phyloP scores from a whole-genome alignment of 352 stramenopile species.

The Globisporangium irregulare region DNA sequence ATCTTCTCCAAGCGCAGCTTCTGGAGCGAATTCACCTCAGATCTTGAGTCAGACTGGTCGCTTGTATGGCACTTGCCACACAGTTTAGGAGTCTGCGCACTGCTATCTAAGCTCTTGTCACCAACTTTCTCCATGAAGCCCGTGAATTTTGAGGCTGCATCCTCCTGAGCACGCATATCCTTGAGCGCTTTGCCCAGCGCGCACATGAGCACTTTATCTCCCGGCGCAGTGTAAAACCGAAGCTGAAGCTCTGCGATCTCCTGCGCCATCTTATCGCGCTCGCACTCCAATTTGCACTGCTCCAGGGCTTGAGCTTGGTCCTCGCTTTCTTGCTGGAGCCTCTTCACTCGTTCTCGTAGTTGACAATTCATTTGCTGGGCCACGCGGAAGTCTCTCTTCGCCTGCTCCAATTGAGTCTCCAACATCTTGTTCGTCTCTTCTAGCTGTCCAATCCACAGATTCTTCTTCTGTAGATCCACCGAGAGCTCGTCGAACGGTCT shows the following conservation, averaged over 20 bases:
- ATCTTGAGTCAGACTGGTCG: neutral
- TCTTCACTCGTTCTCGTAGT: conserved; percentile 19
- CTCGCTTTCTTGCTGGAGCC: conserved; percentile 19
- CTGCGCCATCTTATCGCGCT: conserved; percentile 38
- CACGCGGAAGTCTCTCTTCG: conserved; percentile 25
- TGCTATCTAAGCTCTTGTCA: neutral
- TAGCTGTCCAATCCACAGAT: conserved; percentile 42
- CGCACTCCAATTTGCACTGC: conserved; percentile 19
- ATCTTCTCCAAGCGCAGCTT: conserved; percentile 23
- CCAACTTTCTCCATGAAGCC: conserved; percentile 9
- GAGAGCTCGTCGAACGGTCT: conserved; percentile 46
- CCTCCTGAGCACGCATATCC: conserved; percentile 33
- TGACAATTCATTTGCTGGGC: conserved; percentile 21
- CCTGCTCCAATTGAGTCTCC: conserved; percentile 17
- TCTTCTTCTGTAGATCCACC: conserved; percentile 43
- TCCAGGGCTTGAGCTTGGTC: conserved; percentile 18
- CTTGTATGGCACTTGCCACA: conserved; percentile 2
- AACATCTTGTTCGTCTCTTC: conserved; percentile 33
- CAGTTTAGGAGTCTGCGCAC: neutral
- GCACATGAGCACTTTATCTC: conserved; percentile 45
- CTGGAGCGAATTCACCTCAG: conserved; percentile 6
- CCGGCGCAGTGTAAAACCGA: conserved; percentile 42
- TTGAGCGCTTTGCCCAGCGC: conserved; percentile 51
- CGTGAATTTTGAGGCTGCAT: neutral
- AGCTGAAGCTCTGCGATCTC: conserved; percentile 56